Conservation (phyloP, 257 asterid species). For the Solanum piurae region DNA sequence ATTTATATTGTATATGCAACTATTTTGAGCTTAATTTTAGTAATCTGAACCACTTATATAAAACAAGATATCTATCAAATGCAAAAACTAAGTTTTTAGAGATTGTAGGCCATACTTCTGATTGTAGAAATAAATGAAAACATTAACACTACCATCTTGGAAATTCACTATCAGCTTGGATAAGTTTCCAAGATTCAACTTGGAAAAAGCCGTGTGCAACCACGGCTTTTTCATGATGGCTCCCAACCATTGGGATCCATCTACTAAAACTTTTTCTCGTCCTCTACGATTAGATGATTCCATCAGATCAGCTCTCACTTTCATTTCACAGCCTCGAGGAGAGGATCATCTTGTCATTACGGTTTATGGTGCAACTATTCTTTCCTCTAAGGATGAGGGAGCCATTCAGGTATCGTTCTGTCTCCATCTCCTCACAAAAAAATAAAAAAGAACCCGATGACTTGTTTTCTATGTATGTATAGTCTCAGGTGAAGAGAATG, state of each 20-base stretch:
- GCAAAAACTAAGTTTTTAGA: background rate
- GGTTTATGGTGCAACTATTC: background rate
- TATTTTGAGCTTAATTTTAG: background rate
- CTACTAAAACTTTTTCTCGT: slow-evolving; percentile 12
- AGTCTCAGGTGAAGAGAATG: slow-evolving; percentile 51
- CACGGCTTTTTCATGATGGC: slow-evolving; percentile 62
- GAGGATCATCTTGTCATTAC: background rate
- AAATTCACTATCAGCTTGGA: background rate
- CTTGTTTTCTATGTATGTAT: background rate
- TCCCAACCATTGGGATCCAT: slow-evolving; percentile 37
- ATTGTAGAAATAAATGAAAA: background rate
- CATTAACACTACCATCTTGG: background rate
- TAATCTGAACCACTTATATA: too few species aligned
- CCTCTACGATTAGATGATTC: slow-evolving; percentile 15
- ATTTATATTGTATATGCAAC: background rate
- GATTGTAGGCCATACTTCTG: background rate
- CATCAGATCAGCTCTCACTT: background rate
- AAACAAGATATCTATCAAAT: background rate
- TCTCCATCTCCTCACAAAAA: background rate
- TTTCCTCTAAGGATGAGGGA: background rate
- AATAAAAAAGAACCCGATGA: background rate
- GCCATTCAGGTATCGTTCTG: slow-evolving; percentile 15
- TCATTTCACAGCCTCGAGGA: slow-evolving; percentile 20
- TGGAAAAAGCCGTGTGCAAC: slow-evolving; percentile 39
- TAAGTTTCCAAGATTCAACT: background rate